Percentiles rank a stretch among this genome's conserved stretches.
Conservation (phyloP, 2,329 filamentous ascomycete genomes). For the Pezicula carpinea region DNA sequence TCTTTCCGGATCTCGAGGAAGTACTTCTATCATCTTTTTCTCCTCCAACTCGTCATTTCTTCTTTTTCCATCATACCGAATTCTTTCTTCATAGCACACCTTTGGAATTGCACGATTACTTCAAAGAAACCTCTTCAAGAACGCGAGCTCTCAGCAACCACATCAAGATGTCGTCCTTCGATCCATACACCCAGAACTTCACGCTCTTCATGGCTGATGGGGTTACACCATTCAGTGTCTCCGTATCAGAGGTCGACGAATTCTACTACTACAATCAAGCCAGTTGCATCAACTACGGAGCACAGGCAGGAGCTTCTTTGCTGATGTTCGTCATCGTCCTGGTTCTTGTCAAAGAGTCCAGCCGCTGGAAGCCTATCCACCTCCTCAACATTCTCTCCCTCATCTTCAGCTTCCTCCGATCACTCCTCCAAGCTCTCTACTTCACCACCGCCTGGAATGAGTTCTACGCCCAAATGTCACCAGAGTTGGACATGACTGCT, state of each 20-base stretch:
- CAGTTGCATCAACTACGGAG: conserved; percentile 50
- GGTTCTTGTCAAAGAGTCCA: conserved; percentile 53
- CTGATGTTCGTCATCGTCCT: conserved; percentile 53
- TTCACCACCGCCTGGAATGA: conserved; percentile 46
- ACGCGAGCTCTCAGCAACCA: not conserved
- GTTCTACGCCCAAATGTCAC: conserved; percentile 44
- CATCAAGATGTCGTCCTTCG: conserved; percentile 31
- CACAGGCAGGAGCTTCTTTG: conserved; percentile 55
- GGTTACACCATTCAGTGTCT: conserved; percentile 31
- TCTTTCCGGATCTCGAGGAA: not conserved
- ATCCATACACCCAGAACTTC: conserved; percentile 48
- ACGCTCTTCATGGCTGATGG: conserved; percentile 41
- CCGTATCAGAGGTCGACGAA: conserved; percentile 38
- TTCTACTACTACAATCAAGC: conserved; percentile 42
- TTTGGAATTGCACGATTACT: not conserved
- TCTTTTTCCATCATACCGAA: not conserved
- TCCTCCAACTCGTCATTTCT: not conserved
- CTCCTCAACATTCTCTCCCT: conserved; percentile 54
- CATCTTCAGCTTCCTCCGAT: conserved; percentile 46
- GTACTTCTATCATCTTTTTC: not conserved
- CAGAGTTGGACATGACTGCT: conserved; percentile 40
- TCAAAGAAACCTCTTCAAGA: not conserved
- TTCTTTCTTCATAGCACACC: not conserved
- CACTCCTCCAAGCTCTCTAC: conserved; percentile 42
- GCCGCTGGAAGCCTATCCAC: conserved; percentile 54